Conservation (phyloP, 192 early-diverging fungal species). For the Endogone sp. region DNA sequence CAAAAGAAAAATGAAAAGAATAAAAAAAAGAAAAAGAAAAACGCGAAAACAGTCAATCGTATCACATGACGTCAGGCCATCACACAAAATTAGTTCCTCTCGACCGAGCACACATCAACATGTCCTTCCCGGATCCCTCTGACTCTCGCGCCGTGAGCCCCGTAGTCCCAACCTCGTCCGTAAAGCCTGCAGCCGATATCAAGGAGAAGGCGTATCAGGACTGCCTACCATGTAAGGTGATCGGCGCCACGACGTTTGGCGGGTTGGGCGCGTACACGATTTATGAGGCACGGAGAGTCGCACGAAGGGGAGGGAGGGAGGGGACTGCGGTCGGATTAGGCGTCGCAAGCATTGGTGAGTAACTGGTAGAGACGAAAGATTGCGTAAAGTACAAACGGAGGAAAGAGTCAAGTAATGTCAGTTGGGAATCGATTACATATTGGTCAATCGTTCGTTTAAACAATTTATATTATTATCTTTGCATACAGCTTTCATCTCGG, state of each 20-base stretch:
- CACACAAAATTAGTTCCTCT: no score
- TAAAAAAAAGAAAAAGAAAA: no score
- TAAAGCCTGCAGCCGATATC: neutral
- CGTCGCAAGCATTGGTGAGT: conserved; percentile 17
- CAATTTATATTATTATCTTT: neutral
- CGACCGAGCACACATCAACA: no score
- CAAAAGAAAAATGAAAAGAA: no score
- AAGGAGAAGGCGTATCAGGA: no score
- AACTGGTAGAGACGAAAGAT: neutral
- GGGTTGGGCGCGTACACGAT: conserved; percentile 27
- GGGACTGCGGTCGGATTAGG: conserved; percentile 24
- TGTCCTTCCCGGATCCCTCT: no score
- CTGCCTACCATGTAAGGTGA: conserved; percentile 31
- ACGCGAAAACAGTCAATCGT: no score
- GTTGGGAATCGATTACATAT: no score
- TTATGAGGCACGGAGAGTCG: conserved; percentile 14
- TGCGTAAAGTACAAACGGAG: neutral
- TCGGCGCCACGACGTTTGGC: conserved; percentile 23
- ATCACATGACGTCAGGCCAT: no score
- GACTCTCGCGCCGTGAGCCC: neutral
- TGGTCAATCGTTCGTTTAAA: neutral
- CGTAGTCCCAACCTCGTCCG: neutral
- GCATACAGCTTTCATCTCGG: neutral
- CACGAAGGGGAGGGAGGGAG: conserved; percentile 11
- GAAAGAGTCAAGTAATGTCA: no score